These are phyloP conservation scores for Hypoxylon lenormandii DNA, from an alignment of 495 filamentous ascomycete genomes.

Conservation along the genomic window DNA sequence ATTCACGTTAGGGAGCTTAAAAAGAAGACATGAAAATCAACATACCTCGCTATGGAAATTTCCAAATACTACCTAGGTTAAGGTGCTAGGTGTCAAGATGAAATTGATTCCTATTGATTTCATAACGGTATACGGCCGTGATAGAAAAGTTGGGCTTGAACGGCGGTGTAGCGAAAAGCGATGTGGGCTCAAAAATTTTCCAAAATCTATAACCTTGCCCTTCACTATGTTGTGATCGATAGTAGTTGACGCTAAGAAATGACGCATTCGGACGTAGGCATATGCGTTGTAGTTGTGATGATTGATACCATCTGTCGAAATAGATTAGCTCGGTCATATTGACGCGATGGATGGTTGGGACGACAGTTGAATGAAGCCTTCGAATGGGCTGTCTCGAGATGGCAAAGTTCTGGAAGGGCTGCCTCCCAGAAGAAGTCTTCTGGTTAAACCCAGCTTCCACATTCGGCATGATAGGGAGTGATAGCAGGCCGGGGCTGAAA, in stretches of 20 bases:
- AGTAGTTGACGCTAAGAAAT: neutral
- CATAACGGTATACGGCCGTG: too few species aligned
- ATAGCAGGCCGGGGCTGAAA: conserved; percentile 10
- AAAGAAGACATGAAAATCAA: too few species aligned
- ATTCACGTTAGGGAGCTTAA: too few species aligned
- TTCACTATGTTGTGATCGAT: conserved; percentile 1
- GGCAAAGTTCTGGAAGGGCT: conserved; percentile 17
- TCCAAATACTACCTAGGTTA: too few species aligned
- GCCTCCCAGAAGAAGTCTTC: conserved; percentile 7
- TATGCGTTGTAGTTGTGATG: conserved; percentile 16
- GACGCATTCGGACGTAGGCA: conserved; percentile 19
- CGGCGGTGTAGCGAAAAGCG: too few species aligned
- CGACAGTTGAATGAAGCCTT: neutral
- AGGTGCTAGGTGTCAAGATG: too few species aligned
- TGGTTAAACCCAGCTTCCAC: conserved; percentile 23
- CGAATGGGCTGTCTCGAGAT: conserved; percentile 15
- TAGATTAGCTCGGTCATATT: neutral
- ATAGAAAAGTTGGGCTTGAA: too few species aligned
- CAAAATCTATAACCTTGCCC: too few species aligned
- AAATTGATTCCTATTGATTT: too few species aligned
- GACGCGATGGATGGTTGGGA: neutral
- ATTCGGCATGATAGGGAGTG: conserved; percentile 23
- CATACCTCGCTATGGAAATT: too few species aligned
- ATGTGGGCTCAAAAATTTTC: too few species aligned
- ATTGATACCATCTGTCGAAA: neutral